Evolutionary conservation across 1,139 yeast species (phyloP), one percentile per base, ranked within the genome.

Genomic region (Lodderomyces jiufengensis): DNA sequence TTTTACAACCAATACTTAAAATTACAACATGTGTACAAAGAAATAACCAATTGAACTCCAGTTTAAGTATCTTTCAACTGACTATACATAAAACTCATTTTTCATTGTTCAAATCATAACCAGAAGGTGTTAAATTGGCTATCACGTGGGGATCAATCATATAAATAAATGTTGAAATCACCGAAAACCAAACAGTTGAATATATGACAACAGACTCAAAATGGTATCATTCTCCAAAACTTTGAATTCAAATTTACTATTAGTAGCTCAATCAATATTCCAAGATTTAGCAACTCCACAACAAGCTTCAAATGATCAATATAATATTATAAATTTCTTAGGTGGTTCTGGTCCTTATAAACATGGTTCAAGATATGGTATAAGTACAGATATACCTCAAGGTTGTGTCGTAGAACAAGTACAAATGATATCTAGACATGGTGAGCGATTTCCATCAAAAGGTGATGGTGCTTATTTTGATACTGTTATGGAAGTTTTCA

Each of bases 391-490:
- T 20, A 45, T 60, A 27, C 87, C 90, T 5, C 61, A 52, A 2
- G 64, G 65, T 34, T 76, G 85, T 50, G 51, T 63, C 5, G 65
- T 82, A 32, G 80, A 78, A 43, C 88, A 80, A 52, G 84, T 80
- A 9, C 80, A 78, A 43, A 56, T 78, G 43, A 59, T 78, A 33
- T 66, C 73, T 41, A 72, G 94, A 51, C 92, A 84, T 49, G 92
- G 90, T 6, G 88, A 81, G 50, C 63, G 92, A 48, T 83, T 66
- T 53, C 88, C 87, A 10, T 57, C 66, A 4, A 51, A 50, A 16
- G 47, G 52, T 15, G 54, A 55, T 20, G 72, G 70, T n/a, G 39
- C 40, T 24, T 34, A 31, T 9, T 49, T 43, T 30, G 44, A 54
- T 27, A 43, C 46, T 9, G 41, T 59, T 16, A 39, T 50, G 41